Evolutionary conservation across 2,329 filamentous ascomycete species (phyloP), one percentile per base, ranked within the genome.

Genomic region (Phyllosticta ampelicida): DNA sequence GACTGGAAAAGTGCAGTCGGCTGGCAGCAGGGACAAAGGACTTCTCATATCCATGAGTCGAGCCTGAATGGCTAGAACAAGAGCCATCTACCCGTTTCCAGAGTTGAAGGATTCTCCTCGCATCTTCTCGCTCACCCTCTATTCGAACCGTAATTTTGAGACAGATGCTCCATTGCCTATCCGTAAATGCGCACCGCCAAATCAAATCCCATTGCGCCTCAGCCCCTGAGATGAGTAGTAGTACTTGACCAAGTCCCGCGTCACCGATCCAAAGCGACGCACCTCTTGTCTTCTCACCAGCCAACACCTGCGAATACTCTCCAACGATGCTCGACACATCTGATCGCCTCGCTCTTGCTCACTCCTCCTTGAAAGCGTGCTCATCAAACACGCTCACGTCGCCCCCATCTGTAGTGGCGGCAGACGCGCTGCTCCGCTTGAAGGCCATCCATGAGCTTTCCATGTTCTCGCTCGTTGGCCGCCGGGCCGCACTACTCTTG

Each of bases 401-500:
- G 19, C 55, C 53, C 13, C 51, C 56, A 29, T 58, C 56, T 16
- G 56, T 54, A 10, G 30, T 16, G 13, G 36, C 44, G 4, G 56
- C 30, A 13, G 44, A 54, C 8, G 51, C 36, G 9, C 48, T 48
- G 20, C 56, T 51, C 48, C 54, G 54, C 44, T 54, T 58, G 13
- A 58, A 48, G 13, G 51, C 56, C 1, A 20, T 44, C 56, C 51
- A 58, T 2, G 56, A 54, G 48, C 56, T 54, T 5, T 51, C 52
- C 26, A 48, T 9, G n/a, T 8, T 21, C 6, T 56, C 54, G 13
- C 44, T 13, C 2, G 21, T 48, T 9, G 51, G 23, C 49, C 48
- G 29, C 20, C 36, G 56, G 5, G 56, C 51, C 16, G 62, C 56
- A 57, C 66, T 68, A 52, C 69, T 69, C 49, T 73, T 68, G 19